Evolutionary conservation across 768 basidiomycete genomes (phyloP).

Genomic region (Suillus paluster): DNA sequence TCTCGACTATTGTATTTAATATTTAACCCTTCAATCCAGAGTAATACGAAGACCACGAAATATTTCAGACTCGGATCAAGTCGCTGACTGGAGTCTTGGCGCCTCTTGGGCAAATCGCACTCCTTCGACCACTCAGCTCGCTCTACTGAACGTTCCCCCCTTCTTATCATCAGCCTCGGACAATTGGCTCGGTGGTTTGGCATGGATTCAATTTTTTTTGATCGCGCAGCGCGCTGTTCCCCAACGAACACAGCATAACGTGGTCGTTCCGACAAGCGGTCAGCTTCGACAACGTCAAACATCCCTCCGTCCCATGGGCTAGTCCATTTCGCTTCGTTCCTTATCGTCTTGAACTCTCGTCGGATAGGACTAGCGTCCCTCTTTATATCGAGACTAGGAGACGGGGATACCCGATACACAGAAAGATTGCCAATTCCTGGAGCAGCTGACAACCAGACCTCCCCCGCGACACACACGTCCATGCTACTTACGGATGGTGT

Average conservation of each 20-base stretch:
- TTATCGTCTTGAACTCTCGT: background rate
- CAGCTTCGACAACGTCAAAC: background rate
- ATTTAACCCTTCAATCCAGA: background rate
- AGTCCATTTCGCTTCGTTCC: no score
- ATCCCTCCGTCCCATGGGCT: no score
- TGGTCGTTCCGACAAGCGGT: background rate
- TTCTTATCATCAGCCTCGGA: background rate
- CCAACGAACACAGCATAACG: background rate
- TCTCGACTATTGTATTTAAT: background rate
- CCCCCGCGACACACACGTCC: background rate
- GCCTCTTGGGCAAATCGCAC: background rate
- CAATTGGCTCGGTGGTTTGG: background rate
- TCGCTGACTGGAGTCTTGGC: background rate
- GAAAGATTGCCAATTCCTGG: background rate
- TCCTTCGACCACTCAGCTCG: background rate
- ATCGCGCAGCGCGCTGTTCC: background rate
- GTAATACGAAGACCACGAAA: no score
- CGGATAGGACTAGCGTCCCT: background rate
- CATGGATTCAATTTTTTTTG: background rate
- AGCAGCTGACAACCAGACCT: background rate
- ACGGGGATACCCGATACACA: background rate
- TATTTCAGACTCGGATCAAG: background rate
- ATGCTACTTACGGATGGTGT: background rate
- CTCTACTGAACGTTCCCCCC: background rate
- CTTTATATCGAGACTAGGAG: background rate